phyloP scores from a whole-genome alignment of 441 rosid genomes.

The Pelargonium australe region DNA sequence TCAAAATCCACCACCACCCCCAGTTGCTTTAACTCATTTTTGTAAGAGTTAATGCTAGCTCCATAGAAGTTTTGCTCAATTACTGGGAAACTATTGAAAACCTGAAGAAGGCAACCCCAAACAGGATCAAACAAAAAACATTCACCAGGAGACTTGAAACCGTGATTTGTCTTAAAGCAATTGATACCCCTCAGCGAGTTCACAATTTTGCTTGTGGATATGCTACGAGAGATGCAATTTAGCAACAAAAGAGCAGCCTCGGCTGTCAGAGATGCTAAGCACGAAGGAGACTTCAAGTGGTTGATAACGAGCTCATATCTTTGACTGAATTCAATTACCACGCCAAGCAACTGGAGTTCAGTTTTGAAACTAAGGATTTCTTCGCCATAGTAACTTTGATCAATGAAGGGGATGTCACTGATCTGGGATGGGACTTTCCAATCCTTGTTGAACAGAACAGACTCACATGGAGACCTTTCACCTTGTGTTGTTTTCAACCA shows the following conservation, averaged over 20 bases:
- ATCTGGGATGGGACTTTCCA: slow-evolving; percentile 52
- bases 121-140: slow-evolving; percentile 47
- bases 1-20: slow-evolving; percentile 46
- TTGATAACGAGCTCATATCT: slow-evolving; percentile 31
- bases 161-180: slow-evolving; percentile 45
- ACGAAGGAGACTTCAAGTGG: slow-evolving; percentile 30
- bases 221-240: slow-evolving; percentile 25
- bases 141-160: slow-evolving; percentile 40
- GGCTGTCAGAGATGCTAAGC: slow-evolving; percentile 18
- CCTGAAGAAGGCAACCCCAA: slow-evolving; percentile 48
- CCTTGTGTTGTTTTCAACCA: slow-evolving; percentile 52
- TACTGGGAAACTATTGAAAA: slow-evolving; percentile 41
- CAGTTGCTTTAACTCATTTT: slow-evolving; percentile 36
- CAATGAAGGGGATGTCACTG: slow-evolving; percentile 50
- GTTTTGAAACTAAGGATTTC: slow-evolving; percentile 27
- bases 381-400: slow-evolving; percentile 35
- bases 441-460: slow-evolving; percentile 38
- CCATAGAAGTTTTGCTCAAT: slow-evolving; percentile 42
- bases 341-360: slow-evolving; percentile 58
- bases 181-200: slow-evolving; percentile 17
- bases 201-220: slow-evolving; percentile 20
- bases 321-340: slow-evolving; percentile 26
- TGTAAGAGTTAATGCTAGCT: slow-evolving; percentile 24
- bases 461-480: slow-evolving; percentile 37
- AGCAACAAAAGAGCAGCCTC: slow-evolving; percentile 42